Evolutionary conservation across 495 filamentous ascomycete genomes (phyloP), one percentile per base, ranked within the genome.

Genomic region (Oidiodendron maius): DNA sequence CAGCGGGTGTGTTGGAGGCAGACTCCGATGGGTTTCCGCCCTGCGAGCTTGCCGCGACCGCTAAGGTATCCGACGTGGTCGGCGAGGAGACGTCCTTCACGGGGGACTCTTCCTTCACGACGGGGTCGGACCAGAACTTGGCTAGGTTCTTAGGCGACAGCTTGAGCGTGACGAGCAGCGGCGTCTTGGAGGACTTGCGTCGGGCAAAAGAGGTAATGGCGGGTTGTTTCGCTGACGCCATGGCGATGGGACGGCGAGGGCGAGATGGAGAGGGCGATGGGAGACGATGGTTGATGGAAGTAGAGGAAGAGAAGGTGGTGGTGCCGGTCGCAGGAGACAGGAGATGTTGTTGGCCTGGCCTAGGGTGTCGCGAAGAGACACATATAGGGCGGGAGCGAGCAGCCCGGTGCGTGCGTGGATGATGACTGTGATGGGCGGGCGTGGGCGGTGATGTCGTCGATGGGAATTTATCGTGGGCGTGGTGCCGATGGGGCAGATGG

Each of bases 1-100:
- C 64, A 20, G 71, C 67, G 25, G 79, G 73, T 15, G 81, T 73
- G n/a, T 78, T 69, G 24, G 66, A 52, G 8, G 59, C 63, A 15
- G 71, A 70, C 46, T 78, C 78, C 39, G 71, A 66, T 38, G 70
- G 63, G 28, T 72, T 71, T 2, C 73, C 72, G 9, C 72, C 65
- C 36, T 72, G 64, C 10, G 74, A 71, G 24, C 71, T 67, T 4
- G 22, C 12, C 26, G 64, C 30, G 21, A 60, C 50, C 21, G 56
- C 63, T 46, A 47, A 47, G 3, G 28, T 24, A 12, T 44, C 44
- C 28, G 51, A 50, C 15, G 52, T 50, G 15, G 44, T 40, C 9
- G 51, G 41, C 23, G 58, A 50, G 4, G 51, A 42, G 26, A 53
- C 44, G 4, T 57, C 53, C 40, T 66, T 61, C 53, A 76, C 67